Base-by-base conservation (phyloP, 2,329 filamentous ascomycete genomes). In the Stylonectria norvegica region DNA sequence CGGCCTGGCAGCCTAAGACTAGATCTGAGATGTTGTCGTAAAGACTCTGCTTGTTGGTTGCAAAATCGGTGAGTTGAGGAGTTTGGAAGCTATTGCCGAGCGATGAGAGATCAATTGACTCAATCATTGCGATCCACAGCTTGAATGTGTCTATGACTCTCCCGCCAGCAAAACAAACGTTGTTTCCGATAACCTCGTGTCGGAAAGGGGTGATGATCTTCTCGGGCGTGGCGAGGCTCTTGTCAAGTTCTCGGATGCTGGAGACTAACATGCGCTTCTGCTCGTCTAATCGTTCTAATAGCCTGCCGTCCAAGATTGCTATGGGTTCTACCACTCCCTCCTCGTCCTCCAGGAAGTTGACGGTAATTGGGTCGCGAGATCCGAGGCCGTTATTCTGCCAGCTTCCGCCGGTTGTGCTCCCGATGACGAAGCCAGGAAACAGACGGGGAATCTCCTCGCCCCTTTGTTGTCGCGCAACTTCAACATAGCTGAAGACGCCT, bases 21-120 rank as follows among this genome's bases (percentile, higher is more conserved):
- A 98, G 76, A 61, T 97, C 93, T 7, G 89, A 90, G 40, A 95
- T 85, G 43, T 89, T 86, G 64, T 97, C 93, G 64, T 97, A 97
- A 14, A 95, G 73, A 53, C 85, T 86, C 63, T 98, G 93, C 66
- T 97, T 97, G 62, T 95, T 88, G 20, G 83, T 78, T 57, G 83
- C 84, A 62, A 96, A 96, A 53, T 97, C 93, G 34, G 82, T 77
- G 20, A 97, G 69, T 54, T 94, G 87, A 1, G 89, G 89, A 30
- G 86, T 91, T 60, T 91, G 86, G 51, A 90, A 84, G 43, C 78
- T 83, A 43, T 85, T 84, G 28, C 83, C 84, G 3, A 97, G 70
- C 1, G 85, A 79, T 1, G 86, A 85, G 11, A 98, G 75, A 55
- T 97, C 89, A 62, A 96, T 86, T 3, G 89, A 95, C 65, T 98